Percentiles rank a stretch among this genome's conserved stretches.
phyloP scores from a whole-genome alignment of 2,329 filamentous ascomycete genomes.

The Akanthomyces muscarius region DNA sequence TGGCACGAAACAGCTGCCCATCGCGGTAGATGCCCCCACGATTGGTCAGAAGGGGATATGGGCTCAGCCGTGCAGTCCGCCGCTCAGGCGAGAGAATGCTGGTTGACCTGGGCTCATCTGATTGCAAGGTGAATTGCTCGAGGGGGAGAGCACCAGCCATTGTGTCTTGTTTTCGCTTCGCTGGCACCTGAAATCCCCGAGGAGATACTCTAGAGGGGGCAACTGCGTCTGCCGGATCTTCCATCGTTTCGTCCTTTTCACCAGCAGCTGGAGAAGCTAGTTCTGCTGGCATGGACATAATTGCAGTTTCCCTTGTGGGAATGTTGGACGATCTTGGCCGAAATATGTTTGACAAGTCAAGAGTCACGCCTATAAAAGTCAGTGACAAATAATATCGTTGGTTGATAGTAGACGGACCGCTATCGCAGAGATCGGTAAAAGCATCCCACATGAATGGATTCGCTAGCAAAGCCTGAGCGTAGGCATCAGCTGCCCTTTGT shows the following conservation, averaged over 20 bases:
- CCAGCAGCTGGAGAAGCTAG: background rate
- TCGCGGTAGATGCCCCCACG: background rate
- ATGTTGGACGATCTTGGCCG: background rate
- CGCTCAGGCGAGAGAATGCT: background rate
- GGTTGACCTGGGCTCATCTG: background rate
- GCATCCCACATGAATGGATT: constrained; percentile 2
- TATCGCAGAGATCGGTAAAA: background rate
- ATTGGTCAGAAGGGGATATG: no score
- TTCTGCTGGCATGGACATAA: background rate
- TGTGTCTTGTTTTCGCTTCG: background rate
- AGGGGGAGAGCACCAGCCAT: background rate
- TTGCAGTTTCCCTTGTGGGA: background rate
- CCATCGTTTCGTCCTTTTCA: background rate
- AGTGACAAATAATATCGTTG: background rate
- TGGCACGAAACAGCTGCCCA: background rate
- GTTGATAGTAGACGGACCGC: background rate
- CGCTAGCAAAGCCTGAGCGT: background rate
- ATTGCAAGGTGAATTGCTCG: background rate
- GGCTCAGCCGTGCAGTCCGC: background rate
- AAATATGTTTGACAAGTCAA: background rate
- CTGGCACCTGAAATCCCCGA: background rate
- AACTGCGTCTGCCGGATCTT: no score
- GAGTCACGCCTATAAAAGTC: background rate
- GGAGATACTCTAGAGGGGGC: background rate
- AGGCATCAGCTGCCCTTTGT: background rate